Evolutionary conservation across 2,329 filamentous ascomycete species (phyloP), one percentile per base, ranked within the genome.

Genomic region (Colletotrichum sp.): DNA sequence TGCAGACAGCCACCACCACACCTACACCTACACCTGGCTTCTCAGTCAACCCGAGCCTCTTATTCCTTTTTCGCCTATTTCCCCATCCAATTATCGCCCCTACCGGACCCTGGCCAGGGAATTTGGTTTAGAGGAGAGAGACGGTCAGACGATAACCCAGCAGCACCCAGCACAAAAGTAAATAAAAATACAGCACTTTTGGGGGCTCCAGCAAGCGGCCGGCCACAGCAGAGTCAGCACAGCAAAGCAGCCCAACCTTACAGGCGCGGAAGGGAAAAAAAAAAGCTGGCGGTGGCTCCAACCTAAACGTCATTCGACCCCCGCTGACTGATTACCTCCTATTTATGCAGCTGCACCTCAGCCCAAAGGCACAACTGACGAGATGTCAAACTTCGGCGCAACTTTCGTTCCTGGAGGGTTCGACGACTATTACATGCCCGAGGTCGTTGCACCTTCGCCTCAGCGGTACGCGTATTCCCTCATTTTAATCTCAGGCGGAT

Each of bases 371-470:
- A 80, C 81, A 81, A 82, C 82, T 77, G 78, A 80, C 85, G 83
- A 86, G 78, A 87, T 87, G 86, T 82, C 86, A 80, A 82, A 85
- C 75, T 82, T 91, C 77, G 88, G 88, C 80, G 90, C 90, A 77
- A 92, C 90, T 62, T 92, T 91, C 81, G 89, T 91, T 72, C 90
- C 90, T 39, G 89, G 90, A 76, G 90, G 89, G 70, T 86, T 87
- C 72, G 90, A 92, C 82, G 90, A 92, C 82, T 92, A 90, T 80
- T 91, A 89, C 81, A 89, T 91, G 89, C 90, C 90, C 76, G 89
- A 91, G 81, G 90, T 92, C 77, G 83, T 91, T 77, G 89, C 90
- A 74, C 90, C 90, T 75, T 83, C 88, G 65, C 90, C 90, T 78
- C 90, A 91, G 84, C 87, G 90, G 90, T 91, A 81, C 80, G 88